Evolutionary conservation across 768 basidiomycete species (phyloP), one percentile per base, ranked within the genome.

Genomic region (Sistotremastrum niveocremeum): DNA sequence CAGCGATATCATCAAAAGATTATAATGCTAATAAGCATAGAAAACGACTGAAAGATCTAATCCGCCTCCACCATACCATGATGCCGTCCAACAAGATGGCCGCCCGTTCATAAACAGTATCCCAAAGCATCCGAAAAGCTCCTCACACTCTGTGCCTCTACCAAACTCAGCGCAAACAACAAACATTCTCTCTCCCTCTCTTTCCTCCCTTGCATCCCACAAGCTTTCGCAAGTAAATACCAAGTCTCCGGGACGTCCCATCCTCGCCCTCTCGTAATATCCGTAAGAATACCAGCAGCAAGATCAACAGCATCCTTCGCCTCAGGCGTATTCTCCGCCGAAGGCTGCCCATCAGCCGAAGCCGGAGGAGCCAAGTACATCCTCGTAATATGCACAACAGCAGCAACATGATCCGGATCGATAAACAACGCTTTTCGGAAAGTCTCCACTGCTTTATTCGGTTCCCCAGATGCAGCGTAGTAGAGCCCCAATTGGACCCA

Each of bases 181-280:
- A 93, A 63, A 55, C 84, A 84, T 60, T 91, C 85, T 46, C 74
- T 69, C 55, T 86, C 84, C 42, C 76, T 68, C 43, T 78, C 80
- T 50, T 73, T 76, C 43, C 81, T 72, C 2, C 74, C 81, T 55
- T 86, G 87, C 52, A 79, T 57, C 41, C 81, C 78, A 56, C 84
- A 84, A 28, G 81, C 82, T 55, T 81, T 87, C 5, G 81, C 86
- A 9, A 98, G 71, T 59, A 79, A 85, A 61, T 84, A 94, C 94
- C 94, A 99, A 29, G 85, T 93, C 60, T 98, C 94, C 0, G 91
- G 77, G 2, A 84, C 74, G 59, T 95, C 83, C 90, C 91, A 97
- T 7, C 83, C 94, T 0, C 68, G 65, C 1, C 84, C 86, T 37
- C 77, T 75, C 0, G 89, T 86, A 41, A 90, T 57, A 51, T 84